These are phyloP conservation scores for Tuber microsphaerosporum DNA, from an alignment of 495 filamentous ascomycete species.

Conservation along the genomic window DNA sequence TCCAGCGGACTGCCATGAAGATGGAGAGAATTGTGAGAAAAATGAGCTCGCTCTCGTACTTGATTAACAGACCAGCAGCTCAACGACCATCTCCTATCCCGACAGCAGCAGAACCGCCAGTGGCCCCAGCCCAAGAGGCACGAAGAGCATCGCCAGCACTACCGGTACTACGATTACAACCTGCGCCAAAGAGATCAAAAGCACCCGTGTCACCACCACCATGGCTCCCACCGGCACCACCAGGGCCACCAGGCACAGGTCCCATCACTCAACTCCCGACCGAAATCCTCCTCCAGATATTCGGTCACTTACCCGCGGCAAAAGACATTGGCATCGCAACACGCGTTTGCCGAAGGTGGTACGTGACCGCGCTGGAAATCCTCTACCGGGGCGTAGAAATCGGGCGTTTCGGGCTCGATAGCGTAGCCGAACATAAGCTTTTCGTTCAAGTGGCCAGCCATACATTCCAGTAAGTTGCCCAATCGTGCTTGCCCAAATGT, in stretches of 20 bases:
- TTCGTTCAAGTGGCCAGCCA: neutral
- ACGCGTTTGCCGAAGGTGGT: conserved; percentile 11
- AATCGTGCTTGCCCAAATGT: neutral
- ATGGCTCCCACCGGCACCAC: neutral
- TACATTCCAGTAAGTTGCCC: neutral
- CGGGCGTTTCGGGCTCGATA: neutral
- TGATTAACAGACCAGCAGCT: neutral
- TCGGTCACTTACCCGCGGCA: neutral
- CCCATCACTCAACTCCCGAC: conserved; percentile 12
- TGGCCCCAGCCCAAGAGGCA: neutral
- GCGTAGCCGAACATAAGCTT: neutral
- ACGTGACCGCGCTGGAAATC: conserved; percentile 6
- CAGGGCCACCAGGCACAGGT: neutral
- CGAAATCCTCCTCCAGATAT: conserved; percentile 9
- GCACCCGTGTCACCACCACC: neutral
- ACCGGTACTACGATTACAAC: neutral
- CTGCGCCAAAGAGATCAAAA: neutral
- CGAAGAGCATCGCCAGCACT: neutral
- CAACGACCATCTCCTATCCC: neutral
- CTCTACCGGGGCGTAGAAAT: conserved; percentile 5
- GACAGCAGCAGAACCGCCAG: neutral
- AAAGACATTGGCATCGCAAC: neutral
- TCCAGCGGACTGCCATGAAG: neutral
- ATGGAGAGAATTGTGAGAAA: neutral
- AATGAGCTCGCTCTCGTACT: neutral